Evolutionary conservation across 305 asterid species (phyloP).

Genomic region (Fraxinus floribunda): DNA sequence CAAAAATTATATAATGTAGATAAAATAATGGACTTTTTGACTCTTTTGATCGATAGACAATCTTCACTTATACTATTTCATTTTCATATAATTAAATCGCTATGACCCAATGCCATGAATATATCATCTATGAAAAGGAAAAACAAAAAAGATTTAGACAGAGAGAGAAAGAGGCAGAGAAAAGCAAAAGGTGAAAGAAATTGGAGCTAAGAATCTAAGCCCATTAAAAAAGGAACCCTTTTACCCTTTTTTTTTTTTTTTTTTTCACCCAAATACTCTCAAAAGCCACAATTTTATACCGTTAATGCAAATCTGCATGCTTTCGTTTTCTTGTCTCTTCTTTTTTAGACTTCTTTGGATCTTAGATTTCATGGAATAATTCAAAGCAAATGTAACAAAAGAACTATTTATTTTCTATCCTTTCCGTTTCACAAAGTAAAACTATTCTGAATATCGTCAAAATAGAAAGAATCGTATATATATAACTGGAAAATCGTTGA

Average conservation of each 20-base stretch:
- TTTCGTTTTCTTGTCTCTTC: not conserved
- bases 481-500: not conserved
- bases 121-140: not conserved
- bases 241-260: not conserved
- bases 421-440: not conserved
- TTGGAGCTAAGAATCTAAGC: not conserved
- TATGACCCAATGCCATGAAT: not conserved
- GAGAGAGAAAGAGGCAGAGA: not conserved
- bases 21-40: not conserved
- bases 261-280: not conserved
- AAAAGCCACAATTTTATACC: not conserved
- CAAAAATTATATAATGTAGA: too few relatives aligned
- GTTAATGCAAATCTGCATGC: not conserved
- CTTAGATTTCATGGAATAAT: not conserved
- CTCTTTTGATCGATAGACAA: not conserved
- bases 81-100: not conserved
- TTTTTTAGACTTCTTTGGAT: not conserved
- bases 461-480: not conserved
- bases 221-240: conserved; percentile 22
- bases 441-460: too few relatives aligned
- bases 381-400: not conserved
- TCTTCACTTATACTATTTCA: not conserved
- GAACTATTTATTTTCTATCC: not conserved
- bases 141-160: not conserved
- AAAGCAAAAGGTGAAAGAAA: not conserved